phyloP scores from a whole-genome alignment of 2,329 filamentous ascomycete genomes.

The Aspergillus uvarum region DNA sequence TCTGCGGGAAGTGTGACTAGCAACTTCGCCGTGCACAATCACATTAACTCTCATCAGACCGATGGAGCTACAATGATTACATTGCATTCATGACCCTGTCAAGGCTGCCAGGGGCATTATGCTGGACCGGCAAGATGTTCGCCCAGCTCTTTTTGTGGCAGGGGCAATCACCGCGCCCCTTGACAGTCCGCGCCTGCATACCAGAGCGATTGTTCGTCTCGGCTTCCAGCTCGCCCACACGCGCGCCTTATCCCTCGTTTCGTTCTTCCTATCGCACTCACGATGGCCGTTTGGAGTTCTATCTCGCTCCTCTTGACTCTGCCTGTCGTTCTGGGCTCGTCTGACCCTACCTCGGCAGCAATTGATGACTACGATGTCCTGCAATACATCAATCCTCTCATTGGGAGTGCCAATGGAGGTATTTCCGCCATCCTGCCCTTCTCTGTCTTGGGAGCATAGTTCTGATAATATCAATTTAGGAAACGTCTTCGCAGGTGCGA shows the following conservation, averaged over 20 bases:
- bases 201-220: not conserved
- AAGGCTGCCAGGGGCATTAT: not conserved
- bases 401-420: constrained; percentile 54
- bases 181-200: constrained; percentile 2
- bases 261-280: not conserved
- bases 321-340: constrained; percentile 14
- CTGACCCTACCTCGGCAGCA: constrained; percentile 9
- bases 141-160: not conserved
- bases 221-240: not conserved
- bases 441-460: not conserved
- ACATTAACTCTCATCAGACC: not conserved
- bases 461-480: constrained; percentile 32
- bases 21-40: not conserved
- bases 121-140: not conserved
- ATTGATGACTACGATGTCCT: constrained; percentile 42
- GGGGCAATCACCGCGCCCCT: not conserved
- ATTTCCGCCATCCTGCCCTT: not conserved
- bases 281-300: constrained; percentile 8
- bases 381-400: constrained; percentile 52
- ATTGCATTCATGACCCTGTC: not conserved
- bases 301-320: constrained; percentile 9
- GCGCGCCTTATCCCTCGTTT: not conserved
- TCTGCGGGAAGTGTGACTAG: not conserved
- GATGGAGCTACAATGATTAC: constrained; percentile 1
- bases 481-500: constrained; percentile 59